Percentiles rank a stretch among this genome's conserved stretches.
phyloP scores from a whole-genome alignment of 1,284 basidiomycete genomes.

The Malassezia pachydermatis region DNA sequence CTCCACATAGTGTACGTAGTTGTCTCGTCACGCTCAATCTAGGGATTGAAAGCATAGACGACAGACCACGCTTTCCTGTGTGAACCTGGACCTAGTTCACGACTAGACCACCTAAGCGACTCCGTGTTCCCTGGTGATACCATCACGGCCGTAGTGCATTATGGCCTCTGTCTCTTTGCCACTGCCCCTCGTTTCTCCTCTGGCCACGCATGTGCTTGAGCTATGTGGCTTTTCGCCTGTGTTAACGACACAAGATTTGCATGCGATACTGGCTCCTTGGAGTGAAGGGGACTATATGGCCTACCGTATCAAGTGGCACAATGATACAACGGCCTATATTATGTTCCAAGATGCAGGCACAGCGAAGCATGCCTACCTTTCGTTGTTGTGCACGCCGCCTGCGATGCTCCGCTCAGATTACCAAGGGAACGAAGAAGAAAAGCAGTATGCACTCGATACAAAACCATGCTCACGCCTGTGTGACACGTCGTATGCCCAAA shows the following conservation, averaged over 20 bases:
- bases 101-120: no score
- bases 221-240: constrained; percentile 83
- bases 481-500: constrained; percentile 2
- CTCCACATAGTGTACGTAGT: no score
- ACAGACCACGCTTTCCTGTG: no score
- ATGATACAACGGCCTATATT: constrained; percentile 88
- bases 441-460: neutral
- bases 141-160: no score
- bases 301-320: constrained; percentile 97
- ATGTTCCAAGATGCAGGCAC: constrained; percentile 64
- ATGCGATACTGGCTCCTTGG: constrained; percentile 78
- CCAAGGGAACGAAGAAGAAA: neutral
- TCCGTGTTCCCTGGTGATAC: no score
- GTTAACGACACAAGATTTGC: constrained; percentile 93
- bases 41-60: neutral
- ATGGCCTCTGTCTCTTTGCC: constrained; percentile 13
- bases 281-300: constrained; percentile 68
- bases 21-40: no score
- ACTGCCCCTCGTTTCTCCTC: constrained; percentile 58
- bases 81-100: no score
- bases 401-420: constrained; percentile 50
- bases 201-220: constrained; percentile 86
- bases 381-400: constrained; percentile 60
- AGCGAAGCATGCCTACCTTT: constrained; percentile 87
- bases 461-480: constrained; percentile 1